Evolutionary conservation across 176 grass and related monocot species (phyloP).

Genomic region (Juncus effusus): DNA sequence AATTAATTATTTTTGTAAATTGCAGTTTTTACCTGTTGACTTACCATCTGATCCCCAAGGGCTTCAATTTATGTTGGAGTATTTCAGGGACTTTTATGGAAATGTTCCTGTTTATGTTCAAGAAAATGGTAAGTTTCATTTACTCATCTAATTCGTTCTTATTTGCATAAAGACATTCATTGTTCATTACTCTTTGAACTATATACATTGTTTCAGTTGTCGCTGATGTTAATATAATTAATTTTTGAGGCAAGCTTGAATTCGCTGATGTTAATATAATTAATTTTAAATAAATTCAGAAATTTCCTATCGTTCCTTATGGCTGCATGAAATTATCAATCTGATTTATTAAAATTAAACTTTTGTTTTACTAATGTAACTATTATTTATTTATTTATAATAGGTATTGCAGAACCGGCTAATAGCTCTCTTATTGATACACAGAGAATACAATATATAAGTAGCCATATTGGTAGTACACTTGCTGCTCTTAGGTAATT

Average conservation of each 20-base stretch:
- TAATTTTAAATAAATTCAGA: not conserved
- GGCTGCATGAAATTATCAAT: not conserved
- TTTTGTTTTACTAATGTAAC: not conserved
- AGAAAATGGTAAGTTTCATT: slow-evolving; percentile 63
- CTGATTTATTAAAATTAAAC: not conserved
- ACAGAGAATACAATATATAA: slow-evolving; percentile 51
- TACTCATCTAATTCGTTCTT: too few relatives aligned
- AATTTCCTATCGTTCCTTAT: too few relatives aligned
- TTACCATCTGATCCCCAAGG: slow-evolving; percentile 46
- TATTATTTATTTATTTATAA: not conserved
- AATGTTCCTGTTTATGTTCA: slow-evolving; percentile 59
- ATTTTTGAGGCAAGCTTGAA: not conserved
- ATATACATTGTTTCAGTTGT: not conserved
- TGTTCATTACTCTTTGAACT: too few relatives aligned
- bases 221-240: not conserved
- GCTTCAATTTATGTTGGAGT: slow-evolving; percentile 40
- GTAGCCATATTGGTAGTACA: slow-evolving; percentile 37
- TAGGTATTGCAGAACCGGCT: slow-evolving; percentile 32
- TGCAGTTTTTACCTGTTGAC: slow-evolving; percentile 38
- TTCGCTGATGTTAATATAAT: not conserved
- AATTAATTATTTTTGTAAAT: not conserved
- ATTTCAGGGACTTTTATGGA: slow-evolving; percentile 44
- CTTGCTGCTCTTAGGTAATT: slow-evolving; percentile 44
- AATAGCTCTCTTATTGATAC: slow-evolving; percentile 37
- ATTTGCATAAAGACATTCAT: too few relatives aligned